Percentiles rank a stretch among this genome's conserved stretches.
Evolutionary conservation across 768 basidiomycete species (phyloP).

Genomic region (Kwoniella dendrophila): DNA sequence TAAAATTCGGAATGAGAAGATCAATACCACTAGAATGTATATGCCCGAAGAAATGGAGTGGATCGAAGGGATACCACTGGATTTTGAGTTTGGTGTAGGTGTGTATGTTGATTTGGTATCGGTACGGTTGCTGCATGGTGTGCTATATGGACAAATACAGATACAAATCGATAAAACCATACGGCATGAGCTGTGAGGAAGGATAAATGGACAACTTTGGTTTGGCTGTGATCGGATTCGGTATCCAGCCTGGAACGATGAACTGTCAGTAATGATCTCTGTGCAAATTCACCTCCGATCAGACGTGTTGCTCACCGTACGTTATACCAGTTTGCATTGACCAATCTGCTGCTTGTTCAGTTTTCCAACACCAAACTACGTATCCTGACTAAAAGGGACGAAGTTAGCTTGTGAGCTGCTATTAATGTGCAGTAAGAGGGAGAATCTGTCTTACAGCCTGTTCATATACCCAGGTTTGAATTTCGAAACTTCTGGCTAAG

Average conservation of each 20-base stretch:
- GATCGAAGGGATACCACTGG: too few species aligned
- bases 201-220: too few species aligned
- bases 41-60: too few species aligned
- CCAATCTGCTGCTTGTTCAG: slow-evolving; percentile 54
- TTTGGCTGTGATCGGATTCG: slow-evolving; percentile 47
- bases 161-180: background rate
- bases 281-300: background rate
- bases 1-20: too few species aligned
- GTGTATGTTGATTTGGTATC: too few species aligned
- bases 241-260: slow-evolving; percentile 54
- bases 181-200: too few species aligned
- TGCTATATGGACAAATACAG: slow-evolving; percentile 13
- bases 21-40: too few species aligned
- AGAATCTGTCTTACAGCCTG: slow-evolving; percentile 55
- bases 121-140: slow-evolving; percentile 20
- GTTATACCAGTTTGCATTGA: slow-evolving; percentile 47
- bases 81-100: too few species aligned
- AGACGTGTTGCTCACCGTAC: slow-evolving; percentile 37
- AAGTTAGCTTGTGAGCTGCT: background rate
- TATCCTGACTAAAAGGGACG: slow-evolving; percentile 11
- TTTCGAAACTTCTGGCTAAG: slow-evolving; percentile 70
- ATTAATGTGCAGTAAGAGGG: background rate
- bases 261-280: background rate
- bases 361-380: slow-evolving; percentile 54
- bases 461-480: slow-evolving; percentile 75